Percentiles rank a stretch among this genome's conserved stretches.
Evolutionary conservation across 257 asterid genomes (phyloP).

Genomic region (Fraxinus pennsylvanica): DNA sequence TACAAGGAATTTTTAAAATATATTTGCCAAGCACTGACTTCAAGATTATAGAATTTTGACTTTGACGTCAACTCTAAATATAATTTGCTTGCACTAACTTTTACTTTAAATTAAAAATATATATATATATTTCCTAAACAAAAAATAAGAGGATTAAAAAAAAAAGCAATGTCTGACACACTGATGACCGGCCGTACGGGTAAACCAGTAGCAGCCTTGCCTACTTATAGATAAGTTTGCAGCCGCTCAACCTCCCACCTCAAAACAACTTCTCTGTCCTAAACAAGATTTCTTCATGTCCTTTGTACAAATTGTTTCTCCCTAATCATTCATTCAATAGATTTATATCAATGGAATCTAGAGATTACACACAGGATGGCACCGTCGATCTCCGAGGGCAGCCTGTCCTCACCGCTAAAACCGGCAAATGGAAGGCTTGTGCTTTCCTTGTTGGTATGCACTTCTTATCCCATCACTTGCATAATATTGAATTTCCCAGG

Average conservation of each 20-base stretch:
- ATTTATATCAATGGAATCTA: constrained; percentile 47
- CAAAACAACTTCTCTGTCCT: constrained; percentile 21
- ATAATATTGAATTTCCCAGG: background rate
- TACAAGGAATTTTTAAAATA: no score
- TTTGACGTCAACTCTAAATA: no score
- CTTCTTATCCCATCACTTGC: background rate
- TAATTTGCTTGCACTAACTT: background rate
- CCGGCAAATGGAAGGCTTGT: constrained; percentile 95
- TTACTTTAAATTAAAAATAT: background rate
- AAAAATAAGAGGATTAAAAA: background rate
- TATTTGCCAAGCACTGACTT: no score
- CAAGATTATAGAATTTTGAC: no score
- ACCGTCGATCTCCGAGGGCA: constrained; percentile 76
- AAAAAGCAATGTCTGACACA: background rate
- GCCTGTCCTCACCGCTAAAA: constrained; percentile 59
- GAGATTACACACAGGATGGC: constrained; percentile 73
- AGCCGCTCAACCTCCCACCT: constrained; percentile 21
- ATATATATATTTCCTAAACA: no score
- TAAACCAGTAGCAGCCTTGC: constrained; percentile 14
- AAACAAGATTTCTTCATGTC: constrained; percentile 16
- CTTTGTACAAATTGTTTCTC: background rate
- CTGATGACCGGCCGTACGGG: constrained; percentile 30
- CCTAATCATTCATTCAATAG: background rate
- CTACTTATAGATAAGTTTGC: constrained; percentile 30
- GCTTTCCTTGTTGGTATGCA: constrained; percentile 70